Percentiles rank a stretch among this genome's conserved stretches.
Evolutionary conservation across 192 early-diverging fungal species (phyloP).

Genomic region (Chytriomyces sp.): DNA sequence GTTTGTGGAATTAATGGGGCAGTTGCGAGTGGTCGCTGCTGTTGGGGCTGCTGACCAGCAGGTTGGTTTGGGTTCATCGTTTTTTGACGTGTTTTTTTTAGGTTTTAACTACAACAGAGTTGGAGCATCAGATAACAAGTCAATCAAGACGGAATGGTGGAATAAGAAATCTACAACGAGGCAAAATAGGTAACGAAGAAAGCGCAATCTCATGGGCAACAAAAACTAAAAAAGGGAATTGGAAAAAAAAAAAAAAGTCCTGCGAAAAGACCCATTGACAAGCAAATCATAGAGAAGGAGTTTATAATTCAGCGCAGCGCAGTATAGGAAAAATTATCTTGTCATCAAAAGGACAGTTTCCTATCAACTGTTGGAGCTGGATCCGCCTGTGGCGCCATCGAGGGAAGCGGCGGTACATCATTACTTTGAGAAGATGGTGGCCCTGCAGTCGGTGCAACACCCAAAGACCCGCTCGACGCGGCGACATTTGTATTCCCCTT

Average conservation of each 20-base stretch:
- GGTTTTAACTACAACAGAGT: too few species aligned
- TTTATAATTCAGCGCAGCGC: not conserved
- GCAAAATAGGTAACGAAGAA: too few species aligned
- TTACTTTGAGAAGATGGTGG: not conserved
- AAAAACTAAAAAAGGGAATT: not conserved
- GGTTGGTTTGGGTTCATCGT: too few species aligned
- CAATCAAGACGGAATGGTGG: too few species aligned
- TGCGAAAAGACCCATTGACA: not conserved
- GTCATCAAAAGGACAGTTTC: not conserved
- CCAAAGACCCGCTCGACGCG: not conserved
- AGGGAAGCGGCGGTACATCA: not conserved
- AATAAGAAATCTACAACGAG: too few species aligned
- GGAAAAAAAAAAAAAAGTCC: not conserved
- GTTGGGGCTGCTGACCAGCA: not conserved
- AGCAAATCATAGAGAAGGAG: not conserved
- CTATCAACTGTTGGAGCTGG: not conserved
- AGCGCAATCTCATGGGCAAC: too few species aligned
- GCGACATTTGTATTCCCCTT: not conserved
- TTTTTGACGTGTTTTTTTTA: too few species aligned
- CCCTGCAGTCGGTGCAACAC: not conserved
- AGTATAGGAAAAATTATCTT: not conserved
- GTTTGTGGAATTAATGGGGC: not conserved
- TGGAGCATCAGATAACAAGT: too few species aligned
- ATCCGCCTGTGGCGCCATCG: not conserved
- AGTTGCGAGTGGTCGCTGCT: conserved; percentile 14